Evolutionary conservation across 495 filamentous ascomycete species (phyloP).

Genomic region (Trichoderma orchidacearum): DNA sequence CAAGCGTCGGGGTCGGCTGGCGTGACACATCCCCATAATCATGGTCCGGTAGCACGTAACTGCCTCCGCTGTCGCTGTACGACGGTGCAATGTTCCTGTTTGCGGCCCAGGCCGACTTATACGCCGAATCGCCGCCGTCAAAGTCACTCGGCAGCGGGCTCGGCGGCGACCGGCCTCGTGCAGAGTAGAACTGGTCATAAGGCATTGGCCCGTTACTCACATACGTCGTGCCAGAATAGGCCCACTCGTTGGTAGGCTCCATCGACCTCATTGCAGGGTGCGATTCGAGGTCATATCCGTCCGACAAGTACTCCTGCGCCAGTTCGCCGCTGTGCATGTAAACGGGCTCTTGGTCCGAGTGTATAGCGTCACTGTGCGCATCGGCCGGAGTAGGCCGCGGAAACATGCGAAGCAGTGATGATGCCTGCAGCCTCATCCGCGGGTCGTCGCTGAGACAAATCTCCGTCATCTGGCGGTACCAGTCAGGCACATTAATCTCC

Average conservation of each 20-base stretch:
- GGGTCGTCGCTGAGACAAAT: constrained; percentile 31
- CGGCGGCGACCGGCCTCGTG: constrained; percentile 30
- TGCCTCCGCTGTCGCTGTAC: constrained; percentile 3
- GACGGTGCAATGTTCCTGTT: constrained; percentile 6
- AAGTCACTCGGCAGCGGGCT: constrained; percentile 27
- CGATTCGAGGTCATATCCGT: constrained; percentile 10
- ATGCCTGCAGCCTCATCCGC: constrained; percentile 25
- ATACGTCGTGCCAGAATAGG: constrained; percentile 6
- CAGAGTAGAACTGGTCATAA: constrained; percentile 23
- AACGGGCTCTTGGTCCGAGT: not conserved
- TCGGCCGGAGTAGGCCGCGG: constrained; percentile 22
- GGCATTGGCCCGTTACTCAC: constrained; percentile 4
- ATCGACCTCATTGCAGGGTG: constrained; percentile 16
- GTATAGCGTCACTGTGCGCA: not conserved
- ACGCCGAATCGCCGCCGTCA: constrained; percentile 6
- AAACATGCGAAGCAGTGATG: constrained; percentile 24
- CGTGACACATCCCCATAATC: not conserved
- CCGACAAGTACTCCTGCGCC: constrained; percentile 16
- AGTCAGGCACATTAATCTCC: constrained; percentile 25
- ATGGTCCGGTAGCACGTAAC: not conserved
- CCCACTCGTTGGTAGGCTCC: constrained; percentile 18
- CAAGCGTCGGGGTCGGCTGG: not conserved
- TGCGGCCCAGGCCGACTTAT: constrained; percentile 12
- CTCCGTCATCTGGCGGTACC: constrained; percentile 29
- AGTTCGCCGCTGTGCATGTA: constrained; percentile 12